These are phyloP conservation scores for Asterophora lycoperdoides DNA, from an alignment of 768 basidiomycete genomes.

Conservation along the genomic window DNA sequence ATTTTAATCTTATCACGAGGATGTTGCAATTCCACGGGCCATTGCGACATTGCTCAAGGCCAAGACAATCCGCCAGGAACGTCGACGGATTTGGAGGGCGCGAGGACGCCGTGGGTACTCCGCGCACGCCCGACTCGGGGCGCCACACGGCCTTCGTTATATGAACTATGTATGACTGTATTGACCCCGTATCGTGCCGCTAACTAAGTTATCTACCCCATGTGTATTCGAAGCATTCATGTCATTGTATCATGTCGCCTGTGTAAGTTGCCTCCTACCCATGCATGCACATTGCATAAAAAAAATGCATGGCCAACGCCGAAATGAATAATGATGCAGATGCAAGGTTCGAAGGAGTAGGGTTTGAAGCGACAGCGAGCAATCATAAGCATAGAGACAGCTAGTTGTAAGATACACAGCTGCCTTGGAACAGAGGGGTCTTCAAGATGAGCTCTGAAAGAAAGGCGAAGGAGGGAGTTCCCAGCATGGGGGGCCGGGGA, in stretches of 20 bases:
- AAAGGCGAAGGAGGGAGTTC: too few relatives aligned
- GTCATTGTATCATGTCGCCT: neutral
- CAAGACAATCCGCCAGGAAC: neutral
- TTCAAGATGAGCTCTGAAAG: too few relatives aligned
- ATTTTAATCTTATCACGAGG: neutral
- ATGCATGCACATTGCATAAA: neutral
- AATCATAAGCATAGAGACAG: too few relatives aligned
- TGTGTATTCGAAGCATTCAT: neutral
- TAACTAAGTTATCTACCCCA: neutral
- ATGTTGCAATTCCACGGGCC: neutral
- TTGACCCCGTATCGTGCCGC: slow-evolving; percentile 5
- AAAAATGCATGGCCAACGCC: slow-evolving; percentile 8
- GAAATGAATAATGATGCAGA: neutral
- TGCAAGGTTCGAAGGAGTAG: too few relatives aligned
- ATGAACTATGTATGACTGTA: neutral
- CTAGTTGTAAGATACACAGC: too few relatives aligned
- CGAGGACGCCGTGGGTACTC: neutral
- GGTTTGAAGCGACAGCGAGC: too few relatives aligned
- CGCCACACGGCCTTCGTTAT: neutral
- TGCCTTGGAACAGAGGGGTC: too few relatives aligned
- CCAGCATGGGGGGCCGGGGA: too few relatives aligned
- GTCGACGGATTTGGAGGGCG: neutral
- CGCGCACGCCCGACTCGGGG: neutral
- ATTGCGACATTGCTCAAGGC: neutral
- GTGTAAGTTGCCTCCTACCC: neutral